Evolutionary conservation across 1,139 yeast genomes (phyloP).

Genomic region (Lodderomyces orthopsilosis): DNA sequence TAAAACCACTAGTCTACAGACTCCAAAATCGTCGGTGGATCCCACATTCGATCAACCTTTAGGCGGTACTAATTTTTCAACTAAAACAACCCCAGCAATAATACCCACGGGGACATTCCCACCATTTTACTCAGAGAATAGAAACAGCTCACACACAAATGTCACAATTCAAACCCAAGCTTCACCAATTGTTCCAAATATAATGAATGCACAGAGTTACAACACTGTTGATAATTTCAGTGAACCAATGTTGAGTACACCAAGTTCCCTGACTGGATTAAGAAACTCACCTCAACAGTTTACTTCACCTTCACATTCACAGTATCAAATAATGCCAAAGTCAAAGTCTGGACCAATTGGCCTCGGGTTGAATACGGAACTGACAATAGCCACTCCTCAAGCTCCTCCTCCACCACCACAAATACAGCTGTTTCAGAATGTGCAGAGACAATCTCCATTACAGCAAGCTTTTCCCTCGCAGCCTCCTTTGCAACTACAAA

Average conservation of each 20-base stretch:
- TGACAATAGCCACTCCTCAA: not conserved
- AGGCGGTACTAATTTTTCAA: constrained; percentile 7
- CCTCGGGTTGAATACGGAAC: constrained; percentile 10
- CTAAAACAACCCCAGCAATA: constrained; percentile 9
- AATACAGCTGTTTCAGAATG: not conserved
- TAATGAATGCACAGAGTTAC: not conserved
- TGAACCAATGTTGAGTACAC: constrained; percentile 6
- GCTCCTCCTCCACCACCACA: not conserved
- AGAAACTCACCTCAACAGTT: constrained; percentile 10
- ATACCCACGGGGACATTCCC: constrained; percentile 8
- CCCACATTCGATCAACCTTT: constrained; percentile 10
- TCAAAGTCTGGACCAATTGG: constrained; percentile 8
- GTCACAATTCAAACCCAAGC: constrained; percentile 4
- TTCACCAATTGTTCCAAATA: constrained; percentile 14
- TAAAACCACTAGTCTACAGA: constrained; percentile 6
- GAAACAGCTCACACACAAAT: not conserved
- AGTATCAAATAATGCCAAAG: constrained; percentile 1
- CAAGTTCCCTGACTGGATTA: constrained; percentile 7
- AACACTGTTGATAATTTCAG: not conserved
- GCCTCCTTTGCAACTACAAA: constrained; percentile 1
- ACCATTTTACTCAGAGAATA: not conserved
- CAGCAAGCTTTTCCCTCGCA: not conserved
- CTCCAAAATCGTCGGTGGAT: constrained; percentile 11
- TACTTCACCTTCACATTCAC: constrained; percentile 7
- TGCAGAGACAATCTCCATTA: constrained; percentile 5